Percentiles rank a stretch among this genome's conserved stretches.
These are phyloP conservation scores for Sordaria brevicollis DNA, from an alignment of 495 filamentous ascomycete species.

Conservation along the genomic window DNA sequence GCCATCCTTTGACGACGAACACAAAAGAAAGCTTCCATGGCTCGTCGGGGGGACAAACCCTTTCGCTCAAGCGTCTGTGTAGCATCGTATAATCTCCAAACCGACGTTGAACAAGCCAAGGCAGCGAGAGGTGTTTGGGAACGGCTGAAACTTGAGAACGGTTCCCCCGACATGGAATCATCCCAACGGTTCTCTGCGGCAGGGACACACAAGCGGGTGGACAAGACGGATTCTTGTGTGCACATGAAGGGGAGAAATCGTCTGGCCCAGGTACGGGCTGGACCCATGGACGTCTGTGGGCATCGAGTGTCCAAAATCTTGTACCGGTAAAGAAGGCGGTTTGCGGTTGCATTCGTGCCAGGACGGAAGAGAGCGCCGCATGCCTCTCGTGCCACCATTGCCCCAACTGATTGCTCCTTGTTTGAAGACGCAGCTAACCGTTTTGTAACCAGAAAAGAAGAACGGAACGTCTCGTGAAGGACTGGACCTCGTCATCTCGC, in stretches of 20 bases:
- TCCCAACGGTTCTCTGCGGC: neutral
- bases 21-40: neutral
- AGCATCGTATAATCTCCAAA: neutral
- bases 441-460: neutral
- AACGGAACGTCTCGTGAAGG: neutral
- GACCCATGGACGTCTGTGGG: neutral
- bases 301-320: neutral
- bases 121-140: neutral
- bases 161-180: neutral
- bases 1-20: neutral
- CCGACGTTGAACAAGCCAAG: neutral
- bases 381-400: neutral
- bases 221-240: neutral
- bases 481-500: neutral
- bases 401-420: neutral
- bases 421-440: neutral
- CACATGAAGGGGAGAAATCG: neutral
- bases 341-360: constrained; percentile 3
- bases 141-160: neutral
- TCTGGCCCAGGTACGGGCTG: constrained; percentile 2
- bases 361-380: constrained; percentile 3
- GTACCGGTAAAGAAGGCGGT: neutral
- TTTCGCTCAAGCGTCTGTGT: neutral
- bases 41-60: neutral
- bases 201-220: neutral